Evolutionary conservation across 805 yeast species (phyloP), one percentile per base, ranked within the genome.

Genomic region (Hanseniaspora mollemarum): DNA sequence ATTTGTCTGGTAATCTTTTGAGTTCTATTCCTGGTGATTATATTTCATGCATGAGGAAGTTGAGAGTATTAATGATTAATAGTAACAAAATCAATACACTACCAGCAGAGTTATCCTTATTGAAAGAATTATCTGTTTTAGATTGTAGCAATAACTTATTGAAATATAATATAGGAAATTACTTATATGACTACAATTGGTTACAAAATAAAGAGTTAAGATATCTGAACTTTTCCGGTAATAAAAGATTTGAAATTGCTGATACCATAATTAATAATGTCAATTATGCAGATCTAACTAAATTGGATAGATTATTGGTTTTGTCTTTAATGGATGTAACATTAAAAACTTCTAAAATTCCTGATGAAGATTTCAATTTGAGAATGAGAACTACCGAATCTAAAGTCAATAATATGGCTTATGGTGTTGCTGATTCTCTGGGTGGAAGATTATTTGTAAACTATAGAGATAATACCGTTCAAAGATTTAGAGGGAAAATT

Each of bases 161-260:
- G 65, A 84, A 87, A 60, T 92, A 92, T 65, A 92, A 92, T 59
- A 87, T 90, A 51, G 83, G 92, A 2, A 92, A 92, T 64, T 85
- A 87, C 75, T 94, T 92, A 15, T 90, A 86, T 61, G 98, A 92
- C 63, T 92, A 97, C 96, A 92, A 87, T 66, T 92, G 98, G 98
- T 80, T 83, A 58, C 80, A 80, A 70, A 92, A 92, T 61, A 70
- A 74, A 49, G 77, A 78, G 38, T 70, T 92, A 64, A 78, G 73
- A 57, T 87, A 83, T 59, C 73, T 92, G 62, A 92, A 90, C 63
- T 81, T 92, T 52, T 87, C 96, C 0, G 96, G 96, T 35, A 92
- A 92, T 62, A 83, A 83, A 61, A 74, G 96, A 55, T 78, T 92
- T 55, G 97, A 92, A 61, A 88, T 92, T 59, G 83, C 81, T 60